These are phyloP conservation scores for Triangularia setosa DNA, from an alignment of 2,329 filamentous ascomycete genomes.

Conservation along the genomic window DNA sequence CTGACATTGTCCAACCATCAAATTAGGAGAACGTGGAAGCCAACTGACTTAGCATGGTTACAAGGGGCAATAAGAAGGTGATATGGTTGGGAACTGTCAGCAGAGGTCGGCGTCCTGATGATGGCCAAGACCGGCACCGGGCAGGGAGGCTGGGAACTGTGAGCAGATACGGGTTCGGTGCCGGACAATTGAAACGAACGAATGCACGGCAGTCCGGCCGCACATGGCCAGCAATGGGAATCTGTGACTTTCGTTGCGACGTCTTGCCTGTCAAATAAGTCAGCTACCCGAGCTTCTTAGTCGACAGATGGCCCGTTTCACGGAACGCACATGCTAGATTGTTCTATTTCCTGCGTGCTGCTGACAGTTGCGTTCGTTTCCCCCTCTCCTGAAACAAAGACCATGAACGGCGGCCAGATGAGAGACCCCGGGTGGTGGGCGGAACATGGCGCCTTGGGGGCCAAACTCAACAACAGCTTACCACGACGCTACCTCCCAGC, in stretches of 20 bases:
- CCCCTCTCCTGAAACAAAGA: background rate
- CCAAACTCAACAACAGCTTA: background rate
- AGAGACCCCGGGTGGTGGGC: background rate
- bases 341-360: background rate
- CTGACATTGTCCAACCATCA: background rate
- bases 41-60: background rate
- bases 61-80: background rate
- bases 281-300: background rate
- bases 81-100: background rate
- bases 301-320: background rate
- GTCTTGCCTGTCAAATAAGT: background rate
- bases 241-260: background rate
- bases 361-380: slow-evolving; percentile 1
- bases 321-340: background rate
- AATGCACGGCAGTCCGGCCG: background rate
- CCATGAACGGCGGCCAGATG: slow-evolving; percentile 1
- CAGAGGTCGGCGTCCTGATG: background rate
- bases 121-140: background rate
- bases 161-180: background rate
- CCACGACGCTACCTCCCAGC: background rate
- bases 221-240: background rate
- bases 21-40: background rate
- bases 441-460: background rate
- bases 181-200: background rate
- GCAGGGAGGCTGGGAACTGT: background rate